Conservation (phyloP, 2,329 filamentous ascomycete species). For the Decorospora gaudefroyi region DNA sequence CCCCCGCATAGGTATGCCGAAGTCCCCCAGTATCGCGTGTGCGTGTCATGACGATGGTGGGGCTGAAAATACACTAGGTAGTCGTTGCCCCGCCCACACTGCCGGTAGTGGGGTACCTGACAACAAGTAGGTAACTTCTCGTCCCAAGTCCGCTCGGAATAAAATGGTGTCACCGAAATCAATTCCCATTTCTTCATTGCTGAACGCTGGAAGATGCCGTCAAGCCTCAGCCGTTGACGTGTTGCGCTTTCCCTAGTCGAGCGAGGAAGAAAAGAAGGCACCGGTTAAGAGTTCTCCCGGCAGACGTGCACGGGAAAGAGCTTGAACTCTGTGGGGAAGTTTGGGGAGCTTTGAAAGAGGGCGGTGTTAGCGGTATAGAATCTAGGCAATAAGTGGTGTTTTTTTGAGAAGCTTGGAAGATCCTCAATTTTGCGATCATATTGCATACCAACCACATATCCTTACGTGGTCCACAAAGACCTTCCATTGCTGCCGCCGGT, state of each 20-base stretch:
- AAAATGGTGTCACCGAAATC: background rate
- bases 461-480: too few species aligned
- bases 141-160: background rate
- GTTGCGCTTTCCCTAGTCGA: background rate
- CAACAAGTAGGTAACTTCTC: slow-evolving; percentile 3
- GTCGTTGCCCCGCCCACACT: slow-evolving; percentile 9
- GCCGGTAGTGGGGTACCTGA: slow-evolving; percentile 5
- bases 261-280: background rate
- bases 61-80: slow-evolving; percentile 6
- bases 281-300: slow-evolving; percentile 14
- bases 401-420: too few species aligned
- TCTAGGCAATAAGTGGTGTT: too few species aligned
- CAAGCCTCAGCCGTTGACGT: background rate
- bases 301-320: background rate
- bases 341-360: slow-evolving; percentile 1
- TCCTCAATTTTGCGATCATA: too few species aligned
- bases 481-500: background rate
- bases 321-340: slow-evolving; percentile 3
- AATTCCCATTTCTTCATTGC: background rate
- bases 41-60: slow-evolving; percentile 7
- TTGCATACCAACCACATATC: too few species aligned
- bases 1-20: slow-evolving; percentile 5
- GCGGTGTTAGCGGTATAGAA: background rate
- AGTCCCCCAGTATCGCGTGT: too few species aligned
- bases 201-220: background rate